Evolutionary conservation across 1,139 yeast genomes (phyloP).

Genomic region (Yamadazyma blattariae): DNA sequence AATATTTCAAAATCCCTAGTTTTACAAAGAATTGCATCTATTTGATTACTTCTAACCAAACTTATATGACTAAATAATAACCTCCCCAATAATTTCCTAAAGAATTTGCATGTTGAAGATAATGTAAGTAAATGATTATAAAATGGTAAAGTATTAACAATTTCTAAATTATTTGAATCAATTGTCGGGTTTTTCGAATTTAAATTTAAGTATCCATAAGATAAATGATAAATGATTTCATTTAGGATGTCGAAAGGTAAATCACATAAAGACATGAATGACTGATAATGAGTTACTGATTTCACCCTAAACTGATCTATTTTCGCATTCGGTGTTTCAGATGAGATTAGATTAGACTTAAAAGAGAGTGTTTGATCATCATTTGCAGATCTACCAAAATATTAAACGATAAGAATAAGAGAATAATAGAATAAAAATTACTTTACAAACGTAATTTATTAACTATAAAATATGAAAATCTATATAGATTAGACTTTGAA

Average conservation of each 20-base stretch:
- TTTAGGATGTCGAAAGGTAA: slow-evolving; percentile 19
- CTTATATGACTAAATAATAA: slow-evolving; percentile 22
- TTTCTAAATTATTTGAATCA: slow-evolving; percentile 9
- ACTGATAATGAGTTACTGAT: no score
- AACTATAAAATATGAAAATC: slow-evolving; percentile 9
- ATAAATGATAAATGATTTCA: slow-evolving; percentile 15
- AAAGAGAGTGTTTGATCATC: no score
- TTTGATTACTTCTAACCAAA: slow-evolving; percentile 25
- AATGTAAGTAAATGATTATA: slow-evolving; percentile 18
- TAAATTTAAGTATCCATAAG: slow-evolving; percentile 8
- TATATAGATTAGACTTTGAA: slow-evolving; percentile 87
- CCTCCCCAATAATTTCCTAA: slow-evolving; percentile 22
- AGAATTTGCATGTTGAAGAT: slow-evolving; percentile 24
- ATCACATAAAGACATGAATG: neutral
- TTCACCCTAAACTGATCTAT: no score
- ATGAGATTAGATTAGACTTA: no score
- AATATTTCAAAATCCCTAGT: slow-evolving; percentile 21
- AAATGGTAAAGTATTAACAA: slow-evolving; percentile 13
- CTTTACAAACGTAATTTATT: slow-evolving; percentile 5
- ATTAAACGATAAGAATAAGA: no score
- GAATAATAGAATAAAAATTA: no score
- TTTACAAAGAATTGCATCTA: slow-evolving; percentile 25
- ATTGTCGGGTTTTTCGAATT: neutral
- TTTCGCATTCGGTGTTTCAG: no score
- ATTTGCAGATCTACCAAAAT: no score